Conservation (phyloP, 2,329 filamentous ascomycete species). For the Camillea tinctor region DNA sequence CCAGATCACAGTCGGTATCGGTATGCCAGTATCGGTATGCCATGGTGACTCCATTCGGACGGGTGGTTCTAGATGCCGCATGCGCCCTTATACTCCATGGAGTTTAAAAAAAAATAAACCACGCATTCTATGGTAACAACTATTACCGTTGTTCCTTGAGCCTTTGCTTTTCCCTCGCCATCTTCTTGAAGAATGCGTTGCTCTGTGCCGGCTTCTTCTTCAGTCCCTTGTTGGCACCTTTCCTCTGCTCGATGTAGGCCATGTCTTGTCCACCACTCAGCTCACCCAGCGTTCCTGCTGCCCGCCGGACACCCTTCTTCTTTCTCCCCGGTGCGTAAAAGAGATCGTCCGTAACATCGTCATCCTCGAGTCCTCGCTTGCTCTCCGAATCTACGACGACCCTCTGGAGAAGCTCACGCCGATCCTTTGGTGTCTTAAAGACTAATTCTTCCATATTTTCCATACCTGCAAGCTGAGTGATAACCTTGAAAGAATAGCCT, state of each 20-base stretch:
- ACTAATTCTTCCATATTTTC: conserved; percentile 78
- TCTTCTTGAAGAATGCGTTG: conserved; percentile 64
- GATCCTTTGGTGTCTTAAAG: conserved; percentile 75
- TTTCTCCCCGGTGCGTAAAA: conserved; percentile 33
- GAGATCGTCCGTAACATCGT: conserved; percentile 56
- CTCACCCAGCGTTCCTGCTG: conserved; percentile 80
- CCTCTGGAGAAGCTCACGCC: conserved; percentile 82
- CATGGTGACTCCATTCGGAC: neutral
- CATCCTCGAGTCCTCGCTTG: conserved; percentile 58
- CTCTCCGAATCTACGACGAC: conserved; percentile 86
- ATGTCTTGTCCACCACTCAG: conserved; percentile 92
- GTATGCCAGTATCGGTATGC: too few relatives aligned
- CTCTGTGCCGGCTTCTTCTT: conserved; percentile 61
- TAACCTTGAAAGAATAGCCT: conserved; percentile 98
- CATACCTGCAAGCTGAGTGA: conserved; percentile 90
- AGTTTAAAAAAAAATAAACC: neutral
- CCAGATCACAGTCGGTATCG: too few relatives aligned
- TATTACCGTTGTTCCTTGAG: conserved; percentile 30
- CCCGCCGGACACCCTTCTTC: conserved; percentile 66
- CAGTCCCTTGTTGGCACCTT: conserved; percentile 65
- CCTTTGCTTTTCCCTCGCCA: conserved; percentile 60
- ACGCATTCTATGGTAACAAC: neutral
- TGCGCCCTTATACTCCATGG: neutral
- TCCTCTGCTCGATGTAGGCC: conserved; percentile 90
- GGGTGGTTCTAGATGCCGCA: neutral